Conservation (phyloP, 495 filamentous ascomycete species). For the Trichocladium antarcticum region DNA sequence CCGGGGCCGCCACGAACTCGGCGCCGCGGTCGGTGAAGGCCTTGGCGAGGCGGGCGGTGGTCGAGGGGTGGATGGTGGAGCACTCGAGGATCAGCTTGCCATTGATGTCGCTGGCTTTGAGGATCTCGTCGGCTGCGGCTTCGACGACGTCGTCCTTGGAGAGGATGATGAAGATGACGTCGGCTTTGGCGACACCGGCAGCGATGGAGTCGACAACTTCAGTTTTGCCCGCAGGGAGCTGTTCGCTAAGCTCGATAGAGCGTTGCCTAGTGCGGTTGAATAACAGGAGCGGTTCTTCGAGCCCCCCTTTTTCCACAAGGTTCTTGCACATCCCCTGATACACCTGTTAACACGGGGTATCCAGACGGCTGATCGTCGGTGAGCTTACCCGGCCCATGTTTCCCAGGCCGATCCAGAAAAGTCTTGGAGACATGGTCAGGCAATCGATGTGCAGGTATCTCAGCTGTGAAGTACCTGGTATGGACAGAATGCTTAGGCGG, state of each 20-base stretch:
- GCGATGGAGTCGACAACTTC: constrained; percentile 48
- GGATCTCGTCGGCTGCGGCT: constrained; percentile 41
- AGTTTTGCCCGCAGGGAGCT: constrained; percentile 46
- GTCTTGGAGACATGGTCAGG: constrained; percentile 45
- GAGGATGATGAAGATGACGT: constrained; percentile 77
- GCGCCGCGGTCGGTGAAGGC: constrained; percentile 47
- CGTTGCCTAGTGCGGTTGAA: constrained; percentile 66
- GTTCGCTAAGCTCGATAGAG: constrained; percentile 43
- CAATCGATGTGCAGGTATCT: background rate
- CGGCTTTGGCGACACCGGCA: constrained; percentile 55
- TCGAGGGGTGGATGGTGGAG: constrained; percentile 81
- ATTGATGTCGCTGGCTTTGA: constrained; percentile 42
- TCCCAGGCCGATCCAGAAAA: constrained; percentile 79
- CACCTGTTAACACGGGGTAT: constrained; percentile 3
- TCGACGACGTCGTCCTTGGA: constrained; percentile 65
- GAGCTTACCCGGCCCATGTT: constrained; percentile 77
- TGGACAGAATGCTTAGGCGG: too few relatives aligned
- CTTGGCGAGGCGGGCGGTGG: constrained; percentile 52
- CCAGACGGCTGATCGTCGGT: background rate
- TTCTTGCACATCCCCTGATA: constrained; percentile 76
- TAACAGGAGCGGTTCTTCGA: constrained; percentile 57
- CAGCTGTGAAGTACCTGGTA: background rate
- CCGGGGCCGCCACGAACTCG: constrained; percentile 66
- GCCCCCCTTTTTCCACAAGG: constrained; percentile 62
- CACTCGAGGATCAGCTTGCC: constrained; percentile 75